Percentiles rank a stretch among this genome's conserved stretches.
Evolutionary conservation across 805 yeast species (phyloP).

Genomic region (Vanderwaltozyma tropicalis): DNA sequence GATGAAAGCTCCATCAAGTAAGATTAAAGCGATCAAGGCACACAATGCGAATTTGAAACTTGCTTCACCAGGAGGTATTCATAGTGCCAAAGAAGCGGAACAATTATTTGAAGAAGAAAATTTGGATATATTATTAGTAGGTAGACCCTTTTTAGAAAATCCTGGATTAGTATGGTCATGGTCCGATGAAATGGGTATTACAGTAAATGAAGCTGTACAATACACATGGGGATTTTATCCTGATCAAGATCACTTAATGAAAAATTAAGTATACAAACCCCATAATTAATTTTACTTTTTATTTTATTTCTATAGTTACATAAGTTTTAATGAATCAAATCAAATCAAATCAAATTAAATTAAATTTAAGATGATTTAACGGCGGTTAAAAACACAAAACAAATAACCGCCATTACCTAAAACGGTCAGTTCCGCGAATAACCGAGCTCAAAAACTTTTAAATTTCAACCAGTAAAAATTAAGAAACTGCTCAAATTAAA

Average conservation of each 20-base stretch:
- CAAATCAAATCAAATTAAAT: no score
- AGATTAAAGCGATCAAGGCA: conserved; percentile 2
- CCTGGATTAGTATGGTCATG: conserved; percentile 42
- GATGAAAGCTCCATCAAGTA: conserved; percentile 9
- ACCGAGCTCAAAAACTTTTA: no score
- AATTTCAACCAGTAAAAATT: no score
- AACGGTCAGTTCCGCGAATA: no score
- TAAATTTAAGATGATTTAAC: no score
- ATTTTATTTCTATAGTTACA: not conserved
- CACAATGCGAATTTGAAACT: conserved; percentile 8
- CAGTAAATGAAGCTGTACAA: conserved; percentile 31
- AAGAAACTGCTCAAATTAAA: no score
- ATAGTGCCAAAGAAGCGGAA: conserved; percentile 30
- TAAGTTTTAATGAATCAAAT: not conserved
- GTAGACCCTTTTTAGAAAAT: conserved; percentile 35
- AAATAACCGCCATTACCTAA: no score
- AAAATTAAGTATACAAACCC: not conserved
- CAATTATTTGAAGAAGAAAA: conserved; percentile 32
- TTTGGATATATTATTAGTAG: conserved; percentile 42
- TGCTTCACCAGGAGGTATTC: conserved; percentile 39
- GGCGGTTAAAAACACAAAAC: no score
- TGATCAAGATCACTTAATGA: conserved; percentile 1
- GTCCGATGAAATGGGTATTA: conserved; percentile 41
- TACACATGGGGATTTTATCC: conserved; percentile 26
- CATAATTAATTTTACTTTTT: not conserved